Conservation (phyloP, 352 stramenopile genomes). For the Phytophthora litchii region DNA sequence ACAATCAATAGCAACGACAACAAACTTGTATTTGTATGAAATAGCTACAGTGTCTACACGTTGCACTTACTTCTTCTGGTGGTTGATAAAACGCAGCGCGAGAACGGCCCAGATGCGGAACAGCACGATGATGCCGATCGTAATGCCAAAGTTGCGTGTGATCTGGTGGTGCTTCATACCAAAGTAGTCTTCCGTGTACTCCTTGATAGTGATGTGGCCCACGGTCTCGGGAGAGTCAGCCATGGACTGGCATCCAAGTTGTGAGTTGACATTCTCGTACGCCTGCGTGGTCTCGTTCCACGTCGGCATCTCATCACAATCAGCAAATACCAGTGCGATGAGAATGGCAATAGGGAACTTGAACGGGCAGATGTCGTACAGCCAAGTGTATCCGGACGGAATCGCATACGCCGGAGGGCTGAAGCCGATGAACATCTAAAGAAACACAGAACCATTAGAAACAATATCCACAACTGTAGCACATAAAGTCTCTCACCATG, state of each 20-base stretch:
- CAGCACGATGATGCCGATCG: conserved; percentile 1
- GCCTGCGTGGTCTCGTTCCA: background rate
- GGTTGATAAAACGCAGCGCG: background rate
- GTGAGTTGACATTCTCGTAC: conserved; percentile 3
- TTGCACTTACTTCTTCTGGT: no score
- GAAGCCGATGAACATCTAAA: no score
- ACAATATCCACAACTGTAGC: no score
- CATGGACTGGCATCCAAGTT: conserved; percentile 13
- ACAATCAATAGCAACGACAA: no score
- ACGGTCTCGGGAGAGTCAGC: conserved; percentile 3
- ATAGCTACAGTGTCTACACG: no score
- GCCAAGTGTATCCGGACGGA: conserved; percentile 14
- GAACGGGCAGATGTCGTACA: conserved; percentile 20
- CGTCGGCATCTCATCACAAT: background rate
- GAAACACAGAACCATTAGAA: no score
- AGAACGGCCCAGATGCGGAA: background rate
- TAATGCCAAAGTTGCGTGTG: conserved; percentile 13
- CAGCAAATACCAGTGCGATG: conserved; percentile 13
- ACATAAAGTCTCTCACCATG: no score
- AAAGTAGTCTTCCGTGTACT: background rate
- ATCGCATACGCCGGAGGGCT: background rate
- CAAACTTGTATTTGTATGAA: no score
- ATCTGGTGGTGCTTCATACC: conserved; percentile 9
- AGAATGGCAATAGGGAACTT: conserved; percentile 25
- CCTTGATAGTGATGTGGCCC: conserved; percentile 2